phyloP scores from a whole-genome alignment of 2,329 filamentous ascomycete species.

The Clonostachys rosea region DNA sequence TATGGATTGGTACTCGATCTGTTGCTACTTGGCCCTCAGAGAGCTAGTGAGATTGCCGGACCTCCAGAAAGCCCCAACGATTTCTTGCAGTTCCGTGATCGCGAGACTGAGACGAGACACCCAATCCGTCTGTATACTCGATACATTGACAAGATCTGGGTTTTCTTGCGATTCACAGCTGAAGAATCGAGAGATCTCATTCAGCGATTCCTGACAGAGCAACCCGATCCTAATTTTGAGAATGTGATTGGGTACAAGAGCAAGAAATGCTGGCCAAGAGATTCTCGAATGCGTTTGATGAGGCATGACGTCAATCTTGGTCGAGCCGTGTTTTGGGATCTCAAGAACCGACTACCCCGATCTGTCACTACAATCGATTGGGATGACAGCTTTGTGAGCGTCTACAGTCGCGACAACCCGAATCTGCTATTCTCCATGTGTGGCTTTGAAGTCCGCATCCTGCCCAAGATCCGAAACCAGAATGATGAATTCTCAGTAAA shows the following conservation, averaged over 20 bases:
- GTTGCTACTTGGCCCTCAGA: conserved; percentile 84
- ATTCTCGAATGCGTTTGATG: conserved; percentile 97
- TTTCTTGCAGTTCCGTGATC: conserved; percentile 94
- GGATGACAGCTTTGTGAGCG: conserved; percentile 97
- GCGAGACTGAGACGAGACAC: conserved; percentile 86
- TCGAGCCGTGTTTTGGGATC: conserved; percentile 95
- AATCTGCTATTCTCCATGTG: conserved; percentile 97
- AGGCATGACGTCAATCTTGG: conserved; percentile 97
- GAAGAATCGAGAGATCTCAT: conserved; percentile 96
- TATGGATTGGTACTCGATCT: conserved; percentile 95
- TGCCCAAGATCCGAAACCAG: conserved; percentile 91
- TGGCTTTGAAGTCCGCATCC: conserved; percentile 92
- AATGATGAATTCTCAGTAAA: conserved; percentile 97
- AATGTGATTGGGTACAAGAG: conserved; percentile 99
- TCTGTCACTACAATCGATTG: conserved; percentile 97
- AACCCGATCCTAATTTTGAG: conserved; percentile 97
- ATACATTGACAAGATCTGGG: conserved; percentile 98
- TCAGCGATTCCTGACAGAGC: conserved; percentile 94
- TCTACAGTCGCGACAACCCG: conserved; percentile 97
- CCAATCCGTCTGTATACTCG: conserved; percentile 96
- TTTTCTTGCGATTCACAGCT: conserved; percentile 88
- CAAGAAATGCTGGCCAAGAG: conserved; percentile 98
- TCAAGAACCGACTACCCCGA: conserved; percentile 93
- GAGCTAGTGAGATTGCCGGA: conserved; percentile 96
- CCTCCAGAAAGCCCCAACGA: conserved; percentile 93